These are phyloP conservation scores for Achlya hypogyna DNA, from an alignment of 352 stramenopile genomes.

Conservation along the genomic window DNA sequence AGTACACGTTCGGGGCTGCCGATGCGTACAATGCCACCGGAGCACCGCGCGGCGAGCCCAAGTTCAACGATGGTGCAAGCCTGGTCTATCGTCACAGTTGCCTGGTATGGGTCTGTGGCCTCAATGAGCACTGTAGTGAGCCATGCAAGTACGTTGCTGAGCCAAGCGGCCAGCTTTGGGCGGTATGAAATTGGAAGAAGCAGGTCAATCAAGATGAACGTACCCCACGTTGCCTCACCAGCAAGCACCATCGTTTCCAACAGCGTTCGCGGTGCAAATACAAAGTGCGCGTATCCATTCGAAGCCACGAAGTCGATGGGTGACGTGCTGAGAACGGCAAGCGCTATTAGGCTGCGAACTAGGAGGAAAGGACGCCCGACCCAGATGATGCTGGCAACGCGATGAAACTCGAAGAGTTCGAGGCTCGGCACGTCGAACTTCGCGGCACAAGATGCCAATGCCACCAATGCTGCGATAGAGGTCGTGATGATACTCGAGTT, in stretches of 20 bases:
- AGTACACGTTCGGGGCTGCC: background rate
- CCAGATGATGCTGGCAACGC: slow-evolving; percentile 1
- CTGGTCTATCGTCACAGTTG: background rate
- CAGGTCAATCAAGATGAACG: slow-evolving; percentile 7
- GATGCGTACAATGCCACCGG: background rate
- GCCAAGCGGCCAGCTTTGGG: background rate
- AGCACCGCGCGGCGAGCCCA: background rate
- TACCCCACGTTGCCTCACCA: slow-evolving; percentile 1
- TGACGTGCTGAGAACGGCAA: slow-evolving; percentile 5
- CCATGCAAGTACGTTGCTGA: background rate
- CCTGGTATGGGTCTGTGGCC: background rate
- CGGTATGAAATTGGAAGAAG: background rate
- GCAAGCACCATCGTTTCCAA: background rate
- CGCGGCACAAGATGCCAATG: background rate
- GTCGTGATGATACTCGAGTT: background rate
- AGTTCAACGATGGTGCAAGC: background rate
- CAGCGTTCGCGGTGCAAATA: background rate
- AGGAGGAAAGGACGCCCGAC: slow-evolving; percentile 6
- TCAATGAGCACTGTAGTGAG: background rate
- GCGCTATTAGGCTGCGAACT: background rate
- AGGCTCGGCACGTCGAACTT: background rate
- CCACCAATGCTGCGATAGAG: background rate
- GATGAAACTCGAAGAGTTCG: slow-evolving; percentile 7
- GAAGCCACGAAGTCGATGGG: background rate
- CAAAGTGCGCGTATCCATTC: background rate